Evolutionary conservation across 805 yeast species (phyloP), one percentile per base, ranked within the genome.

Genomic region (Ogataea allantospora): DNA sequence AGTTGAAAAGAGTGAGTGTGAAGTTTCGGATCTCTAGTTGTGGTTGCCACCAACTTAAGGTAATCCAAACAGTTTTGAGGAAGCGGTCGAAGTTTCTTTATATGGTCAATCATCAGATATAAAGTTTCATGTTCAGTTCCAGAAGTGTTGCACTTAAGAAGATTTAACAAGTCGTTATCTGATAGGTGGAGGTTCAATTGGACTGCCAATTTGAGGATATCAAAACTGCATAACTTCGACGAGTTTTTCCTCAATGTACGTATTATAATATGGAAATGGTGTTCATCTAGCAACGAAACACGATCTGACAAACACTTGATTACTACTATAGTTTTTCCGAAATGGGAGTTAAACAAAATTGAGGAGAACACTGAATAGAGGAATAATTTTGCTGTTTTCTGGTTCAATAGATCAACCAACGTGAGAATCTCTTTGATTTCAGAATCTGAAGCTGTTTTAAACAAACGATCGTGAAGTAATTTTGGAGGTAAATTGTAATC

Each of bases 51-150:
- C 3, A 17, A 6, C 4, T 26, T n/a, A 7, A 58, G 21, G 13
- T 47, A 31, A 1, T 23, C 20, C n/a, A 17, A 12, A 14, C 24
- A 26, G 5, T 5, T 14, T 7, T 11, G 12, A 9, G 29, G 27
- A 4, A 31, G 13, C 4, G 6, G 15, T 3, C 15, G 31, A 3
- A 33, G 35, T 9, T 38, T 29, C 8, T 56, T 14, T 6, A 37
- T 19, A 7, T 43, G 20, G 1, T 43, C 17, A 6, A 54, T 30
- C 10, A 54, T 13, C n/a, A 47, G 27, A 22, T 43, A 51, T 2
- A 60, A 10, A 5, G 57, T 50, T 22, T 51, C 57, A 28, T 49
- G 51, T 25, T 55, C 61, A 9, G 28, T 34, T 2, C 65, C 65
- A 19, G 26, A 36, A 5, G 47, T 34, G 32, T 58, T 58, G 6